Evolutionary conservation across 2,329 filamentous ascomycete genomes (phyloP).

Genomic region (Curvularia hawaiiensis): DNA sequence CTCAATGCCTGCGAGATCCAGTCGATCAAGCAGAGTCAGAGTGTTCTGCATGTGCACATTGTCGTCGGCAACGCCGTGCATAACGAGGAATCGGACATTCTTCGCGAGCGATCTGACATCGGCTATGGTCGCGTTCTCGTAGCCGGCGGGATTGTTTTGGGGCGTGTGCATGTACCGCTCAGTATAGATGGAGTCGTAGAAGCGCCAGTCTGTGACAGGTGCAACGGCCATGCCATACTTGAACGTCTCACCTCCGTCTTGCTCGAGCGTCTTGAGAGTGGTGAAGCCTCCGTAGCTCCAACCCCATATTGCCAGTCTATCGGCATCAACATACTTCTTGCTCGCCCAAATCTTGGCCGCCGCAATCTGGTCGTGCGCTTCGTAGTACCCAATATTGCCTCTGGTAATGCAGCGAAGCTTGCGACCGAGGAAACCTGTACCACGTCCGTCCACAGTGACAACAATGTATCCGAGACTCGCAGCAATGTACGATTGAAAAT

Average conservation of each 20-base stretch:
- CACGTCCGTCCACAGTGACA: conserved; percentile 90
- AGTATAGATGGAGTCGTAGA: conserved; percentile 92
- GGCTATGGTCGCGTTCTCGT: conserved; percentile 73
- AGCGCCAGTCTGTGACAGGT: conserved; percentile 97
- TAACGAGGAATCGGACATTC: conserved; percentile 88
- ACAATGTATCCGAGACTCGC: conserved; percentile 88
- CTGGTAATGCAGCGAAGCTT: conserved; percentile 81
- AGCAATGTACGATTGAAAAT: conserved; percentile 90
- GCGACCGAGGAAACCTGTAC: conserved; percentile 89
- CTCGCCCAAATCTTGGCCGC: conserved; percentile 82
- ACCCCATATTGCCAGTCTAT: conserved; percentile 91
- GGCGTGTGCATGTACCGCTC: conserved; percentile 98
- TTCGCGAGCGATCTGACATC: conserved; percentile 74
- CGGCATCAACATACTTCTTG: conserved; percentile 81
- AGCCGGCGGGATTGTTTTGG: conserved; percentile 78
- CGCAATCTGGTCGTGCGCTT: conserved; percentile 89
- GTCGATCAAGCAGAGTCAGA: conserved; percentile 80
- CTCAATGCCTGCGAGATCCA: conserved; percentile 79
- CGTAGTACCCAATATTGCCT: conserved; percentile 81
- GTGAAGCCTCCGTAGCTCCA: conserved; percentile 98
- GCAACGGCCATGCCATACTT: conserved; percentile 98
- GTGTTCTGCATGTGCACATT: conserved; percentile 98
- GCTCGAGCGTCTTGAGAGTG: conserved; percentile 92
- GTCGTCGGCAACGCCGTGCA: conserved; percentile 96
- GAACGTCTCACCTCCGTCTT: conserved; percentile 87